Percentiles rank a stretch among this genome's conserved stretches.
Evolutionary conservation across 1,284 basidiomycete species (phyloP).

Genomic region (Moesziomyces sp.): DNA sequence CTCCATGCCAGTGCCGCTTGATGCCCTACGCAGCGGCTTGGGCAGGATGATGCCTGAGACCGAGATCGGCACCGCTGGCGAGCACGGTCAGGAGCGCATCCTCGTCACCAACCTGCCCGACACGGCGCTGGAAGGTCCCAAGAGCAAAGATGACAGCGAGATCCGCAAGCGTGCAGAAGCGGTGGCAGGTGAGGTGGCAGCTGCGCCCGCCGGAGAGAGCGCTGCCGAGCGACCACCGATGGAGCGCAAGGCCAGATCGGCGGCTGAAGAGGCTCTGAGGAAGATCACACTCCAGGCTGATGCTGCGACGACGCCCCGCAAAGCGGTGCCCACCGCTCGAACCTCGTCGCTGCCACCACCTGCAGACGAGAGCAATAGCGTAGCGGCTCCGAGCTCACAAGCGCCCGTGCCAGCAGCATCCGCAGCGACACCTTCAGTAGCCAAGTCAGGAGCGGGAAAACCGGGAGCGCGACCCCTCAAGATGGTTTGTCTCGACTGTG

Average conservation of each 20-base stretch:
- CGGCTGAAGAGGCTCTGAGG: constrained; percentile 46
- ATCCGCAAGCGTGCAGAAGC: constrained; percentile 28
- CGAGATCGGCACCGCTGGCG: constrained; percentile 40
- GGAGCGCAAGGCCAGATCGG: constrained; percentile 23
- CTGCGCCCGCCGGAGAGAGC: constrained; percentile 1
- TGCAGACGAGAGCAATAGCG: constrained; percentile 7
- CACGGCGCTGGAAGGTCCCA: constrained; percentile 5
- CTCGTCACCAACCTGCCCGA: constrained; percentile 28
- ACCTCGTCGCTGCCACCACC: constrained; percentile 33
- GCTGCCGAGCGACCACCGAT: constrained; percentile 8
- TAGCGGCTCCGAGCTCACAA: neutral
- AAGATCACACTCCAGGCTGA: constrained; percentile 30
- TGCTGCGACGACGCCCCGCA: constrained; percentile 7
- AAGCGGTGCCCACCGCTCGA: constrained; percentile 24
- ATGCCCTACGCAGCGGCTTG: constrained; percentile 24
- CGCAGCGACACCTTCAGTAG: neutral
- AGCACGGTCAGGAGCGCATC: constrained; percentile 45
- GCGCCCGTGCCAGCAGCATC: neutral
- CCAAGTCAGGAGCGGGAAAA: neutral
- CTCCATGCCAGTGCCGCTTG: constrained; percentile 44
- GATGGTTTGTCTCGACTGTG: constrained; percentile 53
- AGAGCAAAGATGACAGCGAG: constrained; percentile 40
- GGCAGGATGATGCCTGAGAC: constrained; percentile 23
- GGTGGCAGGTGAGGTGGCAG: constrained; percentile 7
- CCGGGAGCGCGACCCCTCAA: constrained; percentile 32